phyloP scores from a whole-genome alignment of 257 asterid genomes.

The Solanum tarapatanum region DNA sequence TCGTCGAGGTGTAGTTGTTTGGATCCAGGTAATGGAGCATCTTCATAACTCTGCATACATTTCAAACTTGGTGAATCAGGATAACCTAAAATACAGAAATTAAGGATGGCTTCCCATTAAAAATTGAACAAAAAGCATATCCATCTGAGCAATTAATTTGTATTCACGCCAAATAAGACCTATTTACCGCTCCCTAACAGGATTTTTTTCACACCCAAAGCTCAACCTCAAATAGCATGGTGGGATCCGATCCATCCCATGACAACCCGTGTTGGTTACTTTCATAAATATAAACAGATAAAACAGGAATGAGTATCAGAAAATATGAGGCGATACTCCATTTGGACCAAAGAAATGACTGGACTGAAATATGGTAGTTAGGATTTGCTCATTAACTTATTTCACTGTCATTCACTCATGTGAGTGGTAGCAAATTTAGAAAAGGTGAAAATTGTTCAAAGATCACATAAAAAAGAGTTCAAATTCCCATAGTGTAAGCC shows the following conservation, averaged over 20 bases:
- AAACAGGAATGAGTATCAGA: neutral
- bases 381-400: too few relatives aligned
- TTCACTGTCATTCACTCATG: too few relatives aligned
- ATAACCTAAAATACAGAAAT: neutral
- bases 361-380: too few relatives aligned
- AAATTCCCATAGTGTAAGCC: neutral
- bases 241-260: neutral
- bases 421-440: neutral
- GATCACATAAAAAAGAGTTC: neutral
- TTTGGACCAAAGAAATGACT: too few relatives aligned
- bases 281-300: neutral
- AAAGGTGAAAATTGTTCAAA: neutral
- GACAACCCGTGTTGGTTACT: neutral
- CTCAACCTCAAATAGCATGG: neutral
- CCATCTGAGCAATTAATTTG: neutral
- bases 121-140: neutral
- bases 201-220: neutral
- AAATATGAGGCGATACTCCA: too few relatives aligned
- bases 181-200: neutral
- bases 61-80: neutral
- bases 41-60: constrained; percentile 62
- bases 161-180: neutral
- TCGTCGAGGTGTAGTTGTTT: constrained; percentile 34
- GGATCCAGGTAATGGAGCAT: constrained; percentile 57
- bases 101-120: neutral